Base-by-base conservation (phyloP, 2,329 filamentous ascomycete species). In the Penicillium corylophilum region DNA sequence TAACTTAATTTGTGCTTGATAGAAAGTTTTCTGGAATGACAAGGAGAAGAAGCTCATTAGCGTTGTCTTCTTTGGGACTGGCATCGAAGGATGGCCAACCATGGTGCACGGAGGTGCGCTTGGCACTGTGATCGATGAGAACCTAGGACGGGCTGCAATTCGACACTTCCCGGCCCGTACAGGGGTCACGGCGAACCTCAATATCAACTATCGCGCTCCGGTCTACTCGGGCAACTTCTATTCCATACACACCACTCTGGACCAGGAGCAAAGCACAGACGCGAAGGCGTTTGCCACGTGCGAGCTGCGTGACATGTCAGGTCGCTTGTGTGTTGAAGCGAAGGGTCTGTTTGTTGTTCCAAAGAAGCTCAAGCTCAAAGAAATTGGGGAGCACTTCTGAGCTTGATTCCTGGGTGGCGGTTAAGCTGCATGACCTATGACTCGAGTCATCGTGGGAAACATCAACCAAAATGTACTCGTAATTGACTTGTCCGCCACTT, bases 101-200 rank as follows among this genome's bases (percentile, higher is more conserved):
- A 77, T 88, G 36, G 83, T 84, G 46, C 88, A 93, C 72, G 88
- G 88, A 49, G 88, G 88, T 13, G 77, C 80, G 6, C 77, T 88
- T 44, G 86, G 85, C 7, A 90, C 85, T 0, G 69, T 89, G 3
- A 71, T 91, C 33, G 82, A 89, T 67, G 88, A 91, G 74, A 81
- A 79, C 46, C 76, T 89, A 55, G 83, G 84, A n/a, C 77, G 86
- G 39, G 84, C 82, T 54, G 83, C 82, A 10, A 73, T 83, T 49
- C 66, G 70, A 41, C 64, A 68, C 28, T 76, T 83, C 55, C 74
- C 76, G 1, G 71, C 69, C 8, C 71, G 74, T 40, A 79, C 78
- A 29, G 79, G 82, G 62, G 71, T 86, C 59, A 80, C 84, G 63
- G 76, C 84, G 38, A 79, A 77, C 46, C 69, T 86, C 29, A 74